phyloP scores from a whole-genome alignment of 2,329 filamentous ascomycete genomes.

The Colletotrichum cuscutae region DNA sequence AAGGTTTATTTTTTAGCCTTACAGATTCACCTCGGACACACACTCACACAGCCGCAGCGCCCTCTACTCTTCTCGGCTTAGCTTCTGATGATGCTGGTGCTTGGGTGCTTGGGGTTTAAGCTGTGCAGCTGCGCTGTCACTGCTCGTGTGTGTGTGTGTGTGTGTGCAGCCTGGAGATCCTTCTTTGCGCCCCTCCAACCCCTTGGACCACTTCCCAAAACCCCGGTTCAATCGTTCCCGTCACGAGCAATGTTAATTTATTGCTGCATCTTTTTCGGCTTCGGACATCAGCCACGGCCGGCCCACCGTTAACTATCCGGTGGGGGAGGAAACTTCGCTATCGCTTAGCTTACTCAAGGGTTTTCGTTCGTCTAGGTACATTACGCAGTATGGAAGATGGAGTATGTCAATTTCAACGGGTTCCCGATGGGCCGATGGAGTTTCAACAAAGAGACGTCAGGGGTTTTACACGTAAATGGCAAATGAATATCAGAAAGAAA shows the following conservation, averaged over 20 bases:
- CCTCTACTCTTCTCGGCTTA: slow-evolving; percentile 9
- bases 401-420: not conserved
- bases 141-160: not conserved
- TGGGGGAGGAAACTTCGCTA: not conserved
- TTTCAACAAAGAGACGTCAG: not conserved
- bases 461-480: not conserved
- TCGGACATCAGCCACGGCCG: not conserved
- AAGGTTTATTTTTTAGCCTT: not conserved
- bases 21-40: not conserved
- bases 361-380: not conserved
- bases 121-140: too few species aligned
- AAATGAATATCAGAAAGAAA: not conserved
- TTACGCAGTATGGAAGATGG: too few species aligned
- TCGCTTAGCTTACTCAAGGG: not conserved
- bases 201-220: not conserved
- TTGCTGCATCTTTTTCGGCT: not conserved
- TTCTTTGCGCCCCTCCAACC: not conserved
- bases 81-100: not conserved
- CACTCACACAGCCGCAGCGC: slow-evolving; percentile 13
- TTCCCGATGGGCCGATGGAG: not conserved
- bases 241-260: not conserved
- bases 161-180: not conserved
- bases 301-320: not conserved
- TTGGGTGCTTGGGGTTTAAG: too few species aligned
- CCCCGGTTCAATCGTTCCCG: not conserved